Conservation (phyloP, 495 filamentous ascomycete species). For the Glutinoglossum americanum region DNA sequence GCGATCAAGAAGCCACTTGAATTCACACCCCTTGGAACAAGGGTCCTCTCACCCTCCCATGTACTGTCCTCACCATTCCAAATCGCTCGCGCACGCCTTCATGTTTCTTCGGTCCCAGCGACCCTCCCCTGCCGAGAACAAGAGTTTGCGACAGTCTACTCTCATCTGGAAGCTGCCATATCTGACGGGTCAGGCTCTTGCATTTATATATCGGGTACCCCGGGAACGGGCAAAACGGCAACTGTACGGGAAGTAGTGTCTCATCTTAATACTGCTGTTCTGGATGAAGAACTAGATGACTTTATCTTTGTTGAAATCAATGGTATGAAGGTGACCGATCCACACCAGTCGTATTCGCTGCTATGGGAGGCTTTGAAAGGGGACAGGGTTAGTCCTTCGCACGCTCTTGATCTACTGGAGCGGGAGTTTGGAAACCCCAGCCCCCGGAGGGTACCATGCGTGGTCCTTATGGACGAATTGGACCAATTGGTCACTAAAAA, state of each 20-base stretch:
- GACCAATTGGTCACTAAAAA: slow-evolving; percentile 96
- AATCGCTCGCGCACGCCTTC: slow-evolving; percentile 67
- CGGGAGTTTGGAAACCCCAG: slow-evolving; percentile 77
- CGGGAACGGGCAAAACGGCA: slow-evolving; percentile 96
- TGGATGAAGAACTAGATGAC: slow-evolving; percentile 83
- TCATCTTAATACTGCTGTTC: slow-evolving; percentile 65
- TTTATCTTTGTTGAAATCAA: slow-evolving; percentile 99
- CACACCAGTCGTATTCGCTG: slow-evolving; percentile 84
- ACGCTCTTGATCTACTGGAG: slow-evolving; percentile 79
- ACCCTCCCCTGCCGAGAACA: slow-evolving; percentile 78
- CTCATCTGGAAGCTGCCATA: slow-evolving; percentile 84
- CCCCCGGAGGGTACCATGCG: slow-evolving; percentile 79
- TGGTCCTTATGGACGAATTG: slow-evolving; percentile 97
- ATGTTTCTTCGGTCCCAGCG: slow-evolving; percentile 79
- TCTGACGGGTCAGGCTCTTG: slow-evolving; percentile 81
- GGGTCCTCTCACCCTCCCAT: slow-evolving; percentile 56
- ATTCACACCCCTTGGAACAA: slow-evolving; percentile 83
- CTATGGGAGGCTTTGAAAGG: slow-evolving; percentile 93
- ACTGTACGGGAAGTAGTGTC: slow-evolving; percentile 90
- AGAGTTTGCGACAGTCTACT: slow-evolving; percentile 82
- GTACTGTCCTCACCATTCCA: slow-evolving; percentile 77
- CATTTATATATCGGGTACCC: slow-evolving; percentile 98
- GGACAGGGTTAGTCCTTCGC: slow-evolving; percentile 76
- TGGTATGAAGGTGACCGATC: slow-evolving; percentile 98
- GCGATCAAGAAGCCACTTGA: slow-evolving; percentile 79